These are phyloP conservation scores for Hypoxylon sp. DNA, from an alignment of 2,329 filamentous ascomycete genomes.

Conservation along the genomic window DNA sequence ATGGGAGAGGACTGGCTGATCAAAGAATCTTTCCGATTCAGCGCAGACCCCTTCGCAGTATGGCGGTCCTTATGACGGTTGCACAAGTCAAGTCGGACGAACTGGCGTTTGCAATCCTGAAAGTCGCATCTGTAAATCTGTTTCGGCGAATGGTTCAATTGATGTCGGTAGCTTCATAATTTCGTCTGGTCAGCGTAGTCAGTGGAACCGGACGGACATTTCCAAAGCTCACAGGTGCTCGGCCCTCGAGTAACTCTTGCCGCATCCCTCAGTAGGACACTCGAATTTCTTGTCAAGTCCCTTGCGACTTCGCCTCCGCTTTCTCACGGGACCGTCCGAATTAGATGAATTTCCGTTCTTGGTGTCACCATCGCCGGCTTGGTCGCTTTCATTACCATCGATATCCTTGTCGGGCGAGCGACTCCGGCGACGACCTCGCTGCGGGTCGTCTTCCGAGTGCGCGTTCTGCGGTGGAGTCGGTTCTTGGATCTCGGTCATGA, in stretches of 20 bases:
- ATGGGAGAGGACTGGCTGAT: constrained; percentile 65
- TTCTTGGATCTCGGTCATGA: constrained; percentile 62
- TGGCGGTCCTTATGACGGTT: constrained; percentile 87
- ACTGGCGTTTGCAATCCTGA: constrained; percentile 88
- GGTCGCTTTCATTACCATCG: constrained; percentile 59
- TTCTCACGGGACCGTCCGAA: constrained; percentile 68
- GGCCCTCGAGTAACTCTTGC: constrained; percentile 95
- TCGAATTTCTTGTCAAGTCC: constrained; percentile 85
- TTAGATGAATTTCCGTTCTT: constrained; percentile 66
- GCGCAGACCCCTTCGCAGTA: constrained; percentile 81
- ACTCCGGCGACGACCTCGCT: constrained; percentile 60
- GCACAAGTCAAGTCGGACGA: constrained; percentile 93
- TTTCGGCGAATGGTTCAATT: constrained; percentile 95
- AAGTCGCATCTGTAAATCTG: constrained; percentile 96
- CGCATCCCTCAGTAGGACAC: constrained; percentile 88
- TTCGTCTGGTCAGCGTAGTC: constrained; percentile 29
- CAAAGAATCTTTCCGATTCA: constrained; percentile 80
- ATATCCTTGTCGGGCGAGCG: constrained; percentile 61
- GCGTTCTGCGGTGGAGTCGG: constrained; percentile 58
- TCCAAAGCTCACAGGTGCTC: constrained; percentile 81
- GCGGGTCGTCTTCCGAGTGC: constrained; percentile 59
- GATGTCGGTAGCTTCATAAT: constrained; percentile 79
- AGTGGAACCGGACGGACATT: constrained; percentile 4
- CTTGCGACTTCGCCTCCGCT: constrained; percentile 81
- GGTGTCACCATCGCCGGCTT: constrained; percentile 57